Evolutionary conservation across 2,329 filamentous ascomycete genomes (phyloP), one percentile per base, ranked within the genome.

Genomic region (Ophiostoma piceae): DNA sequence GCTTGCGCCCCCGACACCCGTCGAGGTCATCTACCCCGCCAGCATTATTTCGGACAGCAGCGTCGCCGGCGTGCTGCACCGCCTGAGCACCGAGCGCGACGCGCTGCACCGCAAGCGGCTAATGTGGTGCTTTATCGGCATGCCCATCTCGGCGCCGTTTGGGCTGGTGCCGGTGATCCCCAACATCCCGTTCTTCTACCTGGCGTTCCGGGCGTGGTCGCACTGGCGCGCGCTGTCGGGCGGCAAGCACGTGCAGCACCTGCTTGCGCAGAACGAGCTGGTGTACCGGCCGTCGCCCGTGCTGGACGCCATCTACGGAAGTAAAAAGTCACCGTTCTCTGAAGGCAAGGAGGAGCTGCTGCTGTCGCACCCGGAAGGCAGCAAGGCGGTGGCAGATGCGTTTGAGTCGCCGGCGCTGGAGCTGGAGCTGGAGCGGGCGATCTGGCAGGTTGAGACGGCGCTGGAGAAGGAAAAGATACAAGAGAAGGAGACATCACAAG

Each of bases 161-260:
- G 93, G 88, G 3, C 80, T 97, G 66, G 82, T 99, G 62, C 95
- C 95, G 65, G 77, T 98, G 92, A 85, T 97, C 73, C 94, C 94
- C 47, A 97, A 99, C 77, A 83, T 99, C 14, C 95, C 95, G 22
- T 98, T 98, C 83, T 98, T 98, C 83, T 99, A 98, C 79, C 86
- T 98, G 57, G 87, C 87, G 22, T 99, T 96, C 81, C 87, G 95
- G 73, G 90, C 92, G 35, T 98, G 91, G 90, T 96, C 92, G 26
- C 92, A 97, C 79, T 96, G 91, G 88, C 87, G 90, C 81, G 95
- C 95, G 68, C 82, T 96, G 69, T 87, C 88, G 51, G 95, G 95
- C 69, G 94, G 92, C 26, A 91, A 88, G 75, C 92, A 98, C 77
- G 82, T 98, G 43, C 87, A 94, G 74, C 95, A 92, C 78, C 85